A percentile compares a stretch with the other conserved stretches of the same genome.
Evolutionary conservation across 129 eudicot species (phyloP).

Genomic region (Artemisia argyi): DNA sequence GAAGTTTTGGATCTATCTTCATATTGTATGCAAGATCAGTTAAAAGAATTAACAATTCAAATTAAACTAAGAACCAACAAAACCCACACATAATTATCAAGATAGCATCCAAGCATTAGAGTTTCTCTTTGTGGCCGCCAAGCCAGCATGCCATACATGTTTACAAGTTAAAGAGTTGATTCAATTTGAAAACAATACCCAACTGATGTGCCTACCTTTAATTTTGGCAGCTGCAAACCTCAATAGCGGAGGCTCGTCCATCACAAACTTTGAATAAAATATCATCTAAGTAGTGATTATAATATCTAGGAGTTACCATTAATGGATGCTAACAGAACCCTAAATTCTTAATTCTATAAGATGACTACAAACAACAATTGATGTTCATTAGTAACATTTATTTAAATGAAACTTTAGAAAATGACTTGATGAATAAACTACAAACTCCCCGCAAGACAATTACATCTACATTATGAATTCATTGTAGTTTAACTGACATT

Average conservation of each 20-base stretch:
- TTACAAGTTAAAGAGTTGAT: not conserved
- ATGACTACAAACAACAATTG: not conserved
- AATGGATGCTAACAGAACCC: conserved; percentile 17
- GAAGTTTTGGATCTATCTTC: not conserved
- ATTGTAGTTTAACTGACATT: no score
- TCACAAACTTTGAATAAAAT: not conserved
- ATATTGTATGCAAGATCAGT: not conserved
- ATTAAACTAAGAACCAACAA: not conserved
- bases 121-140: not conserved
- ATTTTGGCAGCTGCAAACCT: not conserved
- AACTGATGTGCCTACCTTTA: conserved; percentile 5
- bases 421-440: no score
- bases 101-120: not conserved
- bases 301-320: not conserved
- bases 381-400: not conserved
- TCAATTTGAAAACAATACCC: not conserved
- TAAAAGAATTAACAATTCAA: not conserved
- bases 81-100: not conserved
- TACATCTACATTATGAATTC: no score
- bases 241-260: not conserved
- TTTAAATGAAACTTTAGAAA: no score
- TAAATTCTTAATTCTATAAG: conserved; percentile 17
- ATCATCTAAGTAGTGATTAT: not conserved
- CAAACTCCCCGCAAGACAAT: no score
- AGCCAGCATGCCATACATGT: not conserved